Evolutionary conservation across 2,329 filamentous ascomycete species (phyloP).

Genomic region (Ustilaginoidea virens): DNA sequence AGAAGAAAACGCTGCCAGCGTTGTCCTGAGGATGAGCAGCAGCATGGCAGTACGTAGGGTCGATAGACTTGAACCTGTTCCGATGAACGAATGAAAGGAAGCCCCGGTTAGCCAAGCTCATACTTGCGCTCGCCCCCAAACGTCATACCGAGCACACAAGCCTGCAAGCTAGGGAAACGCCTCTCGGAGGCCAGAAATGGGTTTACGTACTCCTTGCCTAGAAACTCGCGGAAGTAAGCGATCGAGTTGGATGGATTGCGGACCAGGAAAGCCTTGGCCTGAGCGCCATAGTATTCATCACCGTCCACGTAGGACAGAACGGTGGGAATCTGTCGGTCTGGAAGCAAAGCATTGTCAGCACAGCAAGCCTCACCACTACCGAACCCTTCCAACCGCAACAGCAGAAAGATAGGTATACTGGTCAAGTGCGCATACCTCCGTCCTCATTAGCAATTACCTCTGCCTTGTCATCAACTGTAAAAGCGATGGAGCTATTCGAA

Average conservation of each 20-base stretch:
- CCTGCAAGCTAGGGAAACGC: no score
- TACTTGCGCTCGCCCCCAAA: no score
- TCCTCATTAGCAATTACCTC: constrained; percentile 99
- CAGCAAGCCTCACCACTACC: no score
- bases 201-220: constrained; percentile 69
- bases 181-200: not conserved
- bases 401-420: no score
- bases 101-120: no score
- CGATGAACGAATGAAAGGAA: not conserved
- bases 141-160: no score
- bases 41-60: constrained; percentile 86
- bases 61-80: constrained; percentile 87
- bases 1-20: constrained; percentile 61
- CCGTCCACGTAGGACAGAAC: constrained; percentile 89
- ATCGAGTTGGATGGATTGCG: constrained; percentile 89
- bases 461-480: constrained; percentile 82
- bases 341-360: no score
- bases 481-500: constrained; percentile 94
- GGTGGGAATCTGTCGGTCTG: constrained; percentile 92
- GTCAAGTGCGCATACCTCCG: constrained; percentile 76
- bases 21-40: constrained; percentile 76
- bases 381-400: not conserved
- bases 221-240: constrained; percentile 88
- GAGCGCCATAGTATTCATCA: constrained; percentile 90
- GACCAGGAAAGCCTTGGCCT: constrained; percentile 87